Conservation (phyloP, 73 alveolate genomes). For the Diophrys appendiculata region DNA sequence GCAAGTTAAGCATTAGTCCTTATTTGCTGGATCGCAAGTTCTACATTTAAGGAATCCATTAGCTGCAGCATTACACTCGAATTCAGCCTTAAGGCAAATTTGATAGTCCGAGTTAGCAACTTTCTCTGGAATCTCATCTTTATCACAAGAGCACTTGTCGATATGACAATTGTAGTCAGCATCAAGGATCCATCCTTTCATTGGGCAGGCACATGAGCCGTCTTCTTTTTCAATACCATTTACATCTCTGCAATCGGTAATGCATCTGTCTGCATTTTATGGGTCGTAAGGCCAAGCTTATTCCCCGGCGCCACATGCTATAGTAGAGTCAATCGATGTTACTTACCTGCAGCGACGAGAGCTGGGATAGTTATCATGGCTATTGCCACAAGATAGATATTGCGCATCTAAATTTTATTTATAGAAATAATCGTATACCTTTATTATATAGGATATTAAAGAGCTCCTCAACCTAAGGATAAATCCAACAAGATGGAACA, state of each 20-base stretch:
- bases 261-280: too few species aligned
- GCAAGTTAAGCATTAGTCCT: background rate
- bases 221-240: background rate
- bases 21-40: background rate
- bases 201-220: background rate
- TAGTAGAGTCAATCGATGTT: too few species aligned
- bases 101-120: background rate
- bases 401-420: too few species aligned
- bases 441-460: too few species aligned
- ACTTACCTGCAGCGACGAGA: too few species aligned
- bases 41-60: background rate
- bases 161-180: background rate
- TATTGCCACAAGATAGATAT: too few species aligned
- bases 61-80: background rate
- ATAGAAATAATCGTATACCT: too few species aligned
- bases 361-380: too few species aligned
- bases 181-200: background rate
- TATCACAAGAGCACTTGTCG: background rate
- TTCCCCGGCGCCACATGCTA: too few species aligned
- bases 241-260: background rate
- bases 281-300: too few species aligned
- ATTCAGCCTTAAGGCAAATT: background rate
- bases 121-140: background rate
- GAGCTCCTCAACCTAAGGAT: too few species aligned
- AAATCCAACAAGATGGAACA: too few species aligned